Conservation (phyloP, 139 green algal genomes). For the Chlorella ohadii region DNA sequence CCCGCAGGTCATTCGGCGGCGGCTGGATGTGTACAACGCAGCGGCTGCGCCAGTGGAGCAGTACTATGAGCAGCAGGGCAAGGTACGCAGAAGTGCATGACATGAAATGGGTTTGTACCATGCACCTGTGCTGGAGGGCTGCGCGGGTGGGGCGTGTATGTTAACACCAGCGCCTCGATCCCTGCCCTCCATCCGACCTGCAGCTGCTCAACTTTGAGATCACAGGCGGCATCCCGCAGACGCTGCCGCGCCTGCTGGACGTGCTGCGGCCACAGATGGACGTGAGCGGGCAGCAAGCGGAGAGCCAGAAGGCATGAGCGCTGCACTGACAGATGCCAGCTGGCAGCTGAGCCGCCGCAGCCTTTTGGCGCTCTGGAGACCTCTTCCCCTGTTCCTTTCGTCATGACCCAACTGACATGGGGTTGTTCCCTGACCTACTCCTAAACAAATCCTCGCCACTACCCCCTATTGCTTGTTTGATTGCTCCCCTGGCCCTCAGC, state of each 20-base stretch:
- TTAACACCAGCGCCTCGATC: too few species aligned
- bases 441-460: neutral
- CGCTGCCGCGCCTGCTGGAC: conserved; percentile 80
- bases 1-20: conserved; percentile 68
- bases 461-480: neutral
- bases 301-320: neutral
- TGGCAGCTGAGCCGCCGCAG: too few species aligned
- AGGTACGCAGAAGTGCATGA: neutral
- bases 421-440: too few species aligned
- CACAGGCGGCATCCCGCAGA: conserved; percentile 93
- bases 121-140: too few species aligned
- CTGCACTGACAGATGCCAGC: too few species aligned
- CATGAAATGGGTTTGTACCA: too few species aligned
- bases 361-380: too few species aligned
- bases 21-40: conserved; percentile 86
- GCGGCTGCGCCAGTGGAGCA: conserved; percentile 88
- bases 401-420: too few species aligned
- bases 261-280: conserved; percentile 44
- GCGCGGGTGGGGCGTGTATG: too few species aligned
- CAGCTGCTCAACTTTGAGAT: conserved; percentile 95
- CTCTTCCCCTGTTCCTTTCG: too few species aligned
- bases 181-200: too few species aligned
- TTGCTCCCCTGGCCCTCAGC: neutral
- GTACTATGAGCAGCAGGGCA: conserved; percentile 74
- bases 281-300: neutral